A percentile compares a stretch with the other conserved stretches of the same genome.
Conservation (phyloP, 306 rosid species). For the Sesbania bispinosa region DNA sequence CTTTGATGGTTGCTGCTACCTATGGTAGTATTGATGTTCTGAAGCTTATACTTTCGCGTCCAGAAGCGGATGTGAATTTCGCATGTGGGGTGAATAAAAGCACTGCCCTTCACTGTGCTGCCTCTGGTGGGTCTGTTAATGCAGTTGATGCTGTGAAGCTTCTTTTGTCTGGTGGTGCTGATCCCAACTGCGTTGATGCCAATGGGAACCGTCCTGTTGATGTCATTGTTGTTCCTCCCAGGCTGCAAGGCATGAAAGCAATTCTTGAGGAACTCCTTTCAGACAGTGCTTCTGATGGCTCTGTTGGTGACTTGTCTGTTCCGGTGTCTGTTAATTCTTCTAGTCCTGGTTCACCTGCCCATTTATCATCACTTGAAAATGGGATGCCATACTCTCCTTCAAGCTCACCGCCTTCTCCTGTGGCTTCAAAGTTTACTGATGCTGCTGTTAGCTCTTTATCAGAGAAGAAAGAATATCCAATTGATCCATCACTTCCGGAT, state of each 20-base stretch:
- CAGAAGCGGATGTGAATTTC: constrained; percentile 57
- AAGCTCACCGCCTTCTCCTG: constrained; percentile 48
- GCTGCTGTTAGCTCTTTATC: constrained; percentile 34
- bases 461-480: constrained; percentile 74
- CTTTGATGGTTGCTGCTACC: constrained; percentile 87
- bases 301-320: constrained; percentile 35
- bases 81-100: constrained; percentile 56
- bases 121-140: constrained; percentile 69
- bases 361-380: constrained; percentile 47
- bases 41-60: constrained; percentile 49
- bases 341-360: constrained; percentile 42
- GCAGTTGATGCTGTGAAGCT: constrained; percentile 53
- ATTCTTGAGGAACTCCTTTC: constrained; percentile 56
- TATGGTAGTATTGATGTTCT: constrained; percentile 70
- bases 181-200: constrained; percentile 44
- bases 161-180: constrained; percentile 70
- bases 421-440: constrained; percentile 39
- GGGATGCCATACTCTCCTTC: constrained; percentile 48
- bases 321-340: constrained; percentile 39
- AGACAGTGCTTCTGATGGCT: constrained; percentile 36
- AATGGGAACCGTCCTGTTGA: constrained; percentile 68
- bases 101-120: constrained; percentile 94
- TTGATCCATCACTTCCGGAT: constrained; percentile 86
- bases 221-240: constrained; percentile 63
- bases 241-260: constrained; percentile 34